Evolutionary conservation across 2,329 filamentous ascomycete species (phyloP).

Genomic region (Dactylonectria estremocensis): DNA sequence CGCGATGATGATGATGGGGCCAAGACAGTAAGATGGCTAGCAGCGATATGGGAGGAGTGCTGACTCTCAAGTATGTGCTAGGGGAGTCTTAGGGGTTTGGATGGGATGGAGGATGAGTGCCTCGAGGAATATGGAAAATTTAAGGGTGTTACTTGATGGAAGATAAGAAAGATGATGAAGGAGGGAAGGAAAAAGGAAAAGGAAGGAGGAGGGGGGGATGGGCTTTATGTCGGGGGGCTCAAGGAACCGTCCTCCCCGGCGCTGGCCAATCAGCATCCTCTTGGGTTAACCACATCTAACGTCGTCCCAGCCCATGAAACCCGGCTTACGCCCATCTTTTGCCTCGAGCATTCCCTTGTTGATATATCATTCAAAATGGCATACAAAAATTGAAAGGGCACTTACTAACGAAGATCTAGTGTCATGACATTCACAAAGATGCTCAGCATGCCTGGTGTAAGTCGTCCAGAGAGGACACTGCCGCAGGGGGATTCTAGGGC

Average conservation of each 20-base stretch:
- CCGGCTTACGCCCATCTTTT: conserved; percentile 17
- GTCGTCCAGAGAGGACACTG: background rate
- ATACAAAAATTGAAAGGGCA: background rate
- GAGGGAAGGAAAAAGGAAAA: conserved; percentile 35
- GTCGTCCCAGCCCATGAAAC: conserved; percentile 36
- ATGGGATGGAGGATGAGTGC: conserved; percentile 37
- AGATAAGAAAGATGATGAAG: conserved; percentile 36
- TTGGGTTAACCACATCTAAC: conserved; percentile 42
- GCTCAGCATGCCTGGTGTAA: background rate
- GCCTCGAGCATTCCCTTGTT: background rate
- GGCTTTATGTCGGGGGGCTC: conserved; percentile 41
- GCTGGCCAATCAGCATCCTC: conserved; percentile 39
- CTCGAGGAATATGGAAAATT: conserved; percentile 20
- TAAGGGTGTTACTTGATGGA: conserved; percentile 34
- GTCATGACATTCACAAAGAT: background rate
- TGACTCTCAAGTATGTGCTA: conserved; percentile 19
- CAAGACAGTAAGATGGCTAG: conserved; percentile 20
- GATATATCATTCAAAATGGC: background rate
- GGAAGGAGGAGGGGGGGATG: conserved; percentile 36
- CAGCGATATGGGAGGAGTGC: background rate
- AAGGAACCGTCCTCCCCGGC: conserved; percentile 29
- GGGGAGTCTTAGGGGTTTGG: conserved; percentile 18
- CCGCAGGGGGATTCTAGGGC: background rate
- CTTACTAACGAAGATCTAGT: background rate
- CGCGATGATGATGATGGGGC: conserved; percentile 1